Evolutionary conservation across 352 stramenopile species (phyloP).

Genomic region (Ophiocytium majus): DNA sequence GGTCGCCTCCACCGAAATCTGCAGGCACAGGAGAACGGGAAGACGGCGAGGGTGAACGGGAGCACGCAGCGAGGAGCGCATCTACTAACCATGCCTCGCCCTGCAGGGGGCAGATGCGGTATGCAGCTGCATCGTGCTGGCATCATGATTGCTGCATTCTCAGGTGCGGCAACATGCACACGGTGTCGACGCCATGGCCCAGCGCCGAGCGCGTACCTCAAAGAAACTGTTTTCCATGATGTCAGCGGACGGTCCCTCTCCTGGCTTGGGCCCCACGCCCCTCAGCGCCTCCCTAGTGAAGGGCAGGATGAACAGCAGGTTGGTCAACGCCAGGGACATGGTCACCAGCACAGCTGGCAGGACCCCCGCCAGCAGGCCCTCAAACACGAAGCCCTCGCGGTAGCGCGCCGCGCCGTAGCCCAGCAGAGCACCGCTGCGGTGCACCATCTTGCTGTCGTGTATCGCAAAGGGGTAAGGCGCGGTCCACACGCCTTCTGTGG

Average conservation of each 20-base stretch:
- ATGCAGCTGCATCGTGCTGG: too few species aligned
- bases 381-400: constrained; percentile 37
- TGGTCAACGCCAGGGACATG: neutral
- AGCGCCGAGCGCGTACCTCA: constrained; percentile 24
- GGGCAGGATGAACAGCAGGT: constrained; percentile 36
- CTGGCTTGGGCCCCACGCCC: constrained; percentile 16
- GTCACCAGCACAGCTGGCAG: constrained; percentile 32
- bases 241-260: constrained; percentile 45
- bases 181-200: too few species aligned
- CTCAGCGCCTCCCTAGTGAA: constrained; percentile 28
- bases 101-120: too few species aligned
- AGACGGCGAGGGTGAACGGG: too few species aligned
- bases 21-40: too few species aligned
- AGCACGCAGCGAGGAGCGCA: too few species aligned
- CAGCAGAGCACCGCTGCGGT: constrained; percentile 41
- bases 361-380: constrained; percentile 24
- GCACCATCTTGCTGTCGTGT: constrained; percentile 52
- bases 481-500: constrained; percentile 27
- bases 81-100: too few species aligned
- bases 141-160: too few species aligned
- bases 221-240: constrained; percentile 41
- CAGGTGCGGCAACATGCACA: too few species aligned
- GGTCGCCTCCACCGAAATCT: constrained; percentile 25
- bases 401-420: constrained; percentile 39
- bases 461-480: constrained; percentile 29